A percentile compares a stretch with the other conserved stretches of the same genome.
Evolutionary conservation across 2,329 filamentous ascomycete species (phyloP).

Genomic region (Fusarium devonianum): DNA sequence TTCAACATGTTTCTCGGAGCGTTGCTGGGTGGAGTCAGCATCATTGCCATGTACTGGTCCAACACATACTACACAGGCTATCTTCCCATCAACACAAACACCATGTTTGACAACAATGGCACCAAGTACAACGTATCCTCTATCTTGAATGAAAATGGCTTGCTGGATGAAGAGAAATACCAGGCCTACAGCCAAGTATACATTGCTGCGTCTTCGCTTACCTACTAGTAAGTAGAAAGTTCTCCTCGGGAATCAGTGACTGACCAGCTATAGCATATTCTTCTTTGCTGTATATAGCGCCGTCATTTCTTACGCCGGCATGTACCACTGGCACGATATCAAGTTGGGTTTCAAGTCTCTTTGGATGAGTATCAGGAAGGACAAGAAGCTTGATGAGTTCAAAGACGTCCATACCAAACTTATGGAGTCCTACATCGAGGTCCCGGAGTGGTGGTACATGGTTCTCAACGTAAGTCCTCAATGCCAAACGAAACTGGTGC

Average conservation of each 20-base stretch:
- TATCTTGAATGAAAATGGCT: slow-evolving; percentile 51
- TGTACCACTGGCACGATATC: slow-evolving; percentile 47
- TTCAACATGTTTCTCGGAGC: slow-evolving; percentile 47
- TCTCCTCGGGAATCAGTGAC: fast-evolving
- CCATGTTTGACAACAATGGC: slow-evolving; percentile 55
- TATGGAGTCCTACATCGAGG: slow-evolving; percentile 54
- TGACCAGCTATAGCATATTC: slow-evolving; percentile 10
- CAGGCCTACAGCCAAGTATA: slow-evolving; percentile 47
- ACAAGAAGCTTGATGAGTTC: slow-evolving; percentile 30
- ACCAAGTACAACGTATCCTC: slow-evolving; percentile 50
- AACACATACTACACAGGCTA: slow-evolving; percentile 55
- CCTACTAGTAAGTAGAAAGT: slow-evolving; percentile 18
- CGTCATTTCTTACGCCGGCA: slow-evolving; percentile 47
- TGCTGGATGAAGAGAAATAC: slow-evolving; percentile 48
- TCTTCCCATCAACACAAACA: slow-evolving; percentile 57
- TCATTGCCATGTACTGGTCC: slow-evolving; percentile 52
- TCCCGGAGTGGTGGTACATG: slow-evolving; percentile 57
- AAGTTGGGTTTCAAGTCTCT: slow-evolving; percentile 42
- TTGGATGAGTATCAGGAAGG: slow-evolving; percentile 22
- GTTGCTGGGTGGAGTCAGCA: slow-evolving; percentile 49
- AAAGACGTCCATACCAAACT: slow-evolving; percentile 53
- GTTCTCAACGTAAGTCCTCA: slow-evolving; percentile 26
- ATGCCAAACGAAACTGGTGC: neutral
- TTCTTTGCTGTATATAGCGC: slow-evolving; percentile 43
- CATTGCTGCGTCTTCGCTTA: slow-evolving; percentile 33